Conservation (phyloP, 2,329 filamentous ascomycete genomes). For the Rugonectria rugulosa region DNA sequence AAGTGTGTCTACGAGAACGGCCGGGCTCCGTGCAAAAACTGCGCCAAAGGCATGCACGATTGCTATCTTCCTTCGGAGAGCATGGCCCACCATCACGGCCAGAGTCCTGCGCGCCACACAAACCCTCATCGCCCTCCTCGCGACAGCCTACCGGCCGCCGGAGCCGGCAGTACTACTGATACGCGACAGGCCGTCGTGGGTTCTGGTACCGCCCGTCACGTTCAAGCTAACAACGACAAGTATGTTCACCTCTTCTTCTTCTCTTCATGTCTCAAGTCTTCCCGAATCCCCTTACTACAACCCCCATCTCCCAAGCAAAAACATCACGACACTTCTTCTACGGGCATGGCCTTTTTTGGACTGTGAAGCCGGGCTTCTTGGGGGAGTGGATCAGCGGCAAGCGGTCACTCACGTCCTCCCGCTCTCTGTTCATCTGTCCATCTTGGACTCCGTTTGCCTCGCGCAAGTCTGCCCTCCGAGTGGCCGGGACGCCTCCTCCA, state of each 20-base stretch:
- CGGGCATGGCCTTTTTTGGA: slow-evolving; percentile 11
- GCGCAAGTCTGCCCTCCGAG: slow-evolving; percentile 25
- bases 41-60: slow-evolving; percentile 69
- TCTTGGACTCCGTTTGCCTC: slow-evolving; percentile 26
- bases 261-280: slow-evolving; percentile 7
- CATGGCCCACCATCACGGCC: slow-evolving; percentile 65
- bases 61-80: slow-evolving; percentile 69
- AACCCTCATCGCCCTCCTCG: slow-evolving; percentile 59
- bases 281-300: slow-evolving; percentile 2
- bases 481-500: slow-evolving; percentile 25
- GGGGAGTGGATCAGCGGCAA: slow-evolving; percentile 30
- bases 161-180: slow-evolving; percentile 54
- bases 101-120: slow-evolving; percentile 61
- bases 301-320: slow-evolving; percentile 1
- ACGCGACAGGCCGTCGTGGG: slow-evolving; percentile 53
- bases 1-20: slow-evolving; percentile 71
- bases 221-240: slow-evolving; percentile 61
- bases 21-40: slow-evolving; percentile 69
- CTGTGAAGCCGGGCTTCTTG: slow-evolving; percentile 4
- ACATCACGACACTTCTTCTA: slow-evolving; percentile 16
- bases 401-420: slow-evolving; percentile 25
- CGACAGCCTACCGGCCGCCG: slow-evolving; percentile 62
- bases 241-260: slow-evolving; percentile 48
- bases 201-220: slow-evolving; percentile 56
- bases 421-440: slow-evolving; percentile 26